Conservation (phyloP, 192 early-diverging fungal species). For the Chytriomyces hyalinus region DNA sequence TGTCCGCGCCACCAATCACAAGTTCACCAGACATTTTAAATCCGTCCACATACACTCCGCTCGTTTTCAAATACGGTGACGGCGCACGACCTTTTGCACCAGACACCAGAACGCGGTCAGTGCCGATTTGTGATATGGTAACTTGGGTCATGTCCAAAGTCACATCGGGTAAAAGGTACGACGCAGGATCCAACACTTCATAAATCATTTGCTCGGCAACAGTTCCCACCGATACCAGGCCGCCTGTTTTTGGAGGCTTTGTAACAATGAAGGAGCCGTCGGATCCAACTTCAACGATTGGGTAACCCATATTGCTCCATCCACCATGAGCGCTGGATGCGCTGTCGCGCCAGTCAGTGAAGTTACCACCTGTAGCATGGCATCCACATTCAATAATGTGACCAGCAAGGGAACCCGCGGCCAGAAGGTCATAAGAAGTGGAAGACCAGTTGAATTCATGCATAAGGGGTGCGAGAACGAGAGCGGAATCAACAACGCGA, state of each 20-base stretch:
- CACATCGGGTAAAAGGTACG: conserved; percentile 70
- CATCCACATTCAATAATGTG: conserved; percentile 74
- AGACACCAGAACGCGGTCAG: conserved; percentile 61
- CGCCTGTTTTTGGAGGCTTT: conserved; percentile 67
- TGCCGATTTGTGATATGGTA: conserved; percentile 56
- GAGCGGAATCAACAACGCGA: conserved; percentile 69
- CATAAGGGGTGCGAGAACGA: conserved; percentile 67
- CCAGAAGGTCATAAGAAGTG: conserved; percentile 58
- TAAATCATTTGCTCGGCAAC: conserved; percentile 71
- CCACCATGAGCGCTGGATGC: conserved; percentile 61
- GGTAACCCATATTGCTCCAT: conserved; percentile 72
- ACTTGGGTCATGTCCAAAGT: conserved; percentile 66
- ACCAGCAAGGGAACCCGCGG: conserved; percentile 66
- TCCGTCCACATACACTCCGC: conserved; percentile 65
- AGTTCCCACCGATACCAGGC: conserved; percentile 60
- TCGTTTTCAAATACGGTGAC: conserved; percentile 64
- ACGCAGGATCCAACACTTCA: conserved; percentile 69
- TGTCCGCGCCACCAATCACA: conserved; percentile 66
- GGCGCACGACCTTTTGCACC: conserved; percentile 66
- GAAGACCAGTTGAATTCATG: conserved; percentile 66
- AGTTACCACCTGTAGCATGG: conserved; percentile 72
- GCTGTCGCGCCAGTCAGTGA: conserved; percentile 67
- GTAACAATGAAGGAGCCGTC: conserved; percentile 64
- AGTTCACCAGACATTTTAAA: conserved; percentile 65
- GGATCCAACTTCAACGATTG: conserved; percentile 62